Conservation (phyloP, 257 asterid genomes). For the Solanum dulcamara region DNA sequence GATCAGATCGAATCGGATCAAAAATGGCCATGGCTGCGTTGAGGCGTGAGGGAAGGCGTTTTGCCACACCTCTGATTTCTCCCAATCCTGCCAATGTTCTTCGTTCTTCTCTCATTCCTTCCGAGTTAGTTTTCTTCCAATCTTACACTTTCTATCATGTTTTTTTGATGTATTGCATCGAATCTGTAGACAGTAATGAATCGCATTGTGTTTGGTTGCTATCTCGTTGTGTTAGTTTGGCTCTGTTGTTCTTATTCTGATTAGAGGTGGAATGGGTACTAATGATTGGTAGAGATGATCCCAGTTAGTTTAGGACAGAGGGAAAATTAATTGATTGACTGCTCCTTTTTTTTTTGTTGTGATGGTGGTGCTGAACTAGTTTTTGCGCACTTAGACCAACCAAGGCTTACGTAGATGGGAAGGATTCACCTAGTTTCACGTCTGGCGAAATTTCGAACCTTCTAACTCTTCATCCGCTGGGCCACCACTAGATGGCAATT, state of each 20-base stretch:
- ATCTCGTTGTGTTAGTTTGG: neutral
- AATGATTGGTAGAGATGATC: neutral
- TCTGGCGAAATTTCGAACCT: neutral
- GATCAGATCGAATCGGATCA: neutral
- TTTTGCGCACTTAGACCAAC: neutral
- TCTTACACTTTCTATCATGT: neutral
- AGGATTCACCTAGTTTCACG: neutral
- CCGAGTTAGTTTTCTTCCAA: conserved; percentile 34
- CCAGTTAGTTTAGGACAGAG: neutral
- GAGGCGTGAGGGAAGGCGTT: conserved; percentile 91
- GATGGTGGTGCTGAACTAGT: neutral
- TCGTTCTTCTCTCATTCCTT: conserved; percentile 50
- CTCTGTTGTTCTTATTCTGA: neutral
- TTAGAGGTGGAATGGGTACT: neutral
- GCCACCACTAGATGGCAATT: neutral
- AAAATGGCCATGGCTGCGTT: conserved; percentile 84
- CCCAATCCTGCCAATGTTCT: conserved; percentile 39
- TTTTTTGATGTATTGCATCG: neutral
- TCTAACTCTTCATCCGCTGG: neutral
- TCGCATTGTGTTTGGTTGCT: neutral
- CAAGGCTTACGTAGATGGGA: neutral
- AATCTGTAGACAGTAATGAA: neutral
- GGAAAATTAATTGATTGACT: neutral
- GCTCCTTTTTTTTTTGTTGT: neutral
- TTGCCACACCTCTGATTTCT: conserved; percentile 56